Conservation (phyloP, 2,329 filamentous ascomycete genomes). For the Sporothrix schenckii region DNA sequence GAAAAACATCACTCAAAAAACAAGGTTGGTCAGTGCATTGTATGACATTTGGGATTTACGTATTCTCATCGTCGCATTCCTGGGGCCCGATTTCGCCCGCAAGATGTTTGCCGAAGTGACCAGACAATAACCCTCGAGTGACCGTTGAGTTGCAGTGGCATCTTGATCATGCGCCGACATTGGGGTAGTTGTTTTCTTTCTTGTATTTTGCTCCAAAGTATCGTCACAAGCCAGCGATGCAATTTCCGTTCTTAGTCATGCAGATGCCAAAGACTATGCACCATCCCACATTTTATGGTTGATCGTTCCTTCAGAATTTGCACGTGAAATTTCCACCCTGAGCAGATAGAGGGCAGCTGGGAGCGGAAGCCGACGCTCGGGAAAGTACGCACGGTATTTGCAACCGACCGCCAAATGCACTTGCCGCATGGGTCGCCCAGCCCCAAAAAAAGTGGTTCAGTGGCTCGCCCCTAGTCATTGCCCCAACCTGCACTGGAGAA, state of each 20-base stretch:
- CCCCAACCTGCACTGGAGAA: not conserved
- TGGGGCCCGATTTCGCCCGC: too few species aligned
- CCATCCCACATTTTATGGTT: not conserved
- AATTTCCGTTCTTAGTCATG: not conserved
- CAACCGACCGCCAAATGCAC: slow-evolving; percentile 17
- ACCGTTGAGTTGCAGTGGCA: not conserved
- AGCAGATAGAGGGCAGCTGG: not conserved
- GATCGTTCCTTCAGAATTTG: slow-evolving; percentile 8
- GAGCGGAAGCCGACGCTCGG: not conserved
- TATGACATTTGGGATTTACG: not conserved
- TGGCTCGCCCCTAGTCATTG: not conserved
- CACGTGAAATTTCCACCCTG: slow-evolving; percentile 17
- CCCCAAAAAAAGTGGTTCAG: not conserved
- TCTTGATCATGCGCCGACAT: not conserved
- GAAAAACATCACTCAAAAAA: too few species aligned
- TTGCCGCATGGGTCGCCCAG: not conserved
- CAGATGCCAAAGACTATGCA: not conserved
- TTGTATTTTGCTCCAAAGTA: not conserved
- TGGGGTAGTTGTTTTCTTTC: too few species aligned
- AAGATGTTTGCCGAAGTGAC: not conserved
- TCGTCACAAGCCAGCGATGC: slow-evolving; percentile 7
- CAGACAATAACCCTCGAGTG: not conserved
- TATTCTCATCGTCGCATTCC: not conserved
- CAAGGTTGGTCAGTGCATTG: not conserved
- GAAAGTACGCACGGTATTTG: not conserved